Evolutionary conservation across 169 alveolate genomes (phyloP), one percentile per base, ranked within the genome.

Genomic region (Eimeria praecox): DNA sequence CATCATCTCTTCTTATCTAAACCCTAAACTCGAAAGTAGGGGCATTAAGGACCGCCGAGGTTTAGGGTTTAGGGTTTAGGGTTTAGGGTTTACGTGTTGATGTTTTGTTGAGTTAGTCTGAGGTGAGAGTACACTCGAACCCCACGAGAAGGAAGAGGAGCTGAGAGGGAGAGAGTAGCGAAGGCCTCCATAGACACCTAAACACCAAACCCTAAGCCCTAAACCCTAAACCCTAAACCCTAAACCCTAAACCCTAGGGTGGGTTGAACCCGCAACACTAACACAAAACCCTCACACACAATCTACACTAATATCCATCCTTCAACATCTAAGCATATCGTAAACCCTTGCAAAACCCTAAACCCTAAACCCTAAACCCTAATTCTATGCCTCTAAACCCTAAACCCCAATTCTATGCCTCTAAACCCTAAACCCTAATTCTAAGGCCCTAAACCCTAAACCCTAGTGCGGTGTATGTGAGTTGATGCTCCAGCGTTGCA

Each of bases 11-110:
- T n/a, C n/a, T n/a, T n/a, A n/a, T n/a, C n/a, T n/a, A n/a, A n/a
- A n/a, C n/a, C n/a, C n/a, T n/a, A n/a, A n/a, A n/a, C n/a, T n/a
- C n/a, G n/a, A n/a, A n/a, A n/a, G n/a, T n/a, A n/a, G n/a, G n/a
- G n/a, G n/a, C n/a, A n/a, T n/a, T n/a, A n/a, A n/a, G n/a, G n/a
- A n/a, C n/a, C n/a, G n/a, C n/a, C n/a, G n/a, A n/a, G n/a, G n/a
- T n/a, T n/a, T n/a, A n/a, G n/a, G n/a, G 14, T 52, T 52, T 9
- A 59, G 69, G 69, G 69, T 59, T 59, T 59, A 59, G 69, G 69
- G 78, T 66, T 66, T 66, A 66, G 78, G 78, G 78, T 66, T 66
- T 66, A 66, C 78, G 40, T 27, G 78, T 33, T 52, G 62, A 12
- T 52, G 0, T 52, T 52, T 52, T 52, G 24, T 52, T 52, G 62